Evolutionary conservation across 1,284 basidiomycete genomes (phyloP).

Genomic region (Tilletia caries): DNA sequence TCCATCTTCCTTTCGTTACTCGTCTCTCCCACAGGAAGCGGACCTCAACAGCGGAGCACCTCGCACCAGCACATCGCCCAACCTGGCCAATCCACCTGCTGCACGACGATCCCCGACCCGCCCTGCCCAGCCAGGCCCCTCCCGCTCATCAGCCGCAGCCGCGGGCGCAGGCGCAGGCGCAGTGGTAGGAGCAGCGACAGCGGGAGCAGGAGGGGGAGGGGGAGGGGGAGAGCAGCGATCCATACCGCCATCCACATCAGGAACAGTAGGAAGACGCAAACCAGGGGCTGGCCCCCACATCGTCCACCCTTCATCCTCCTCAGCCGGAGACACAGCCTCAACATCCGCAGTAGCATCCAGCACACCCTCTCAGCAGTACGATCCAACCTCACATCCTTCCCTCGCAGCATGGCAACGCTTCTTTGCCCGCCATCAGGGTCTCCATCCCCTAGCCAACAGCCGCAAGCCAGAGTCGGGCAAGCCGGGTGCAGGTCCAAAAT

Average conservation of each 20-base stretch:
- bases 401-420: constrained; percentile 6
- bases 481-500: background rate
- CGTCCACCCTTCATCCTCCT: background rate
- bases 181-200: no score
- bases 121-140: no score
- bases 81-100: no score
- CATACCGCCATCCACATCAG: background rate
- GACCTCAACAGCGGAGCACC: no score
- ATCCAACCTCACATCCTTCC: background rate
- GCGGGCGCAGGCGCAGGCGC: background rate
- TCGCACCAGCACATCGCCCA: no score
- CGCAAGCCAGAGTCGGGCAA: background rate
- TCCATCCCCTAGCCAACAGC: background rate
- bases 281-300: background rate
- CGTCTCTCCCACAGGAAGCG: no score
- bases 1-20: no score
- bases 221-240: no score
- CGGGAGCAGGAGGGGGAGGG: no score
- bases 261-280: background rate
- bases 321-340: background rate
- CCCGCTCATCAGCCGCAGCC: background rate
- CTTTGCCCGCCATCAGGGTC: background rate
- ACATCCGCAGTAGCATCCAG: background rate
- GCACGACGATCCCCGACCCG: no score
- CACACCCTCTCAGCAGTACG: background rate